These are phyloP conservation scores for Candida neerlandica DNA, from an alignment of 1,139 yeast genomes.

Conservation along the genomic window DNA sequence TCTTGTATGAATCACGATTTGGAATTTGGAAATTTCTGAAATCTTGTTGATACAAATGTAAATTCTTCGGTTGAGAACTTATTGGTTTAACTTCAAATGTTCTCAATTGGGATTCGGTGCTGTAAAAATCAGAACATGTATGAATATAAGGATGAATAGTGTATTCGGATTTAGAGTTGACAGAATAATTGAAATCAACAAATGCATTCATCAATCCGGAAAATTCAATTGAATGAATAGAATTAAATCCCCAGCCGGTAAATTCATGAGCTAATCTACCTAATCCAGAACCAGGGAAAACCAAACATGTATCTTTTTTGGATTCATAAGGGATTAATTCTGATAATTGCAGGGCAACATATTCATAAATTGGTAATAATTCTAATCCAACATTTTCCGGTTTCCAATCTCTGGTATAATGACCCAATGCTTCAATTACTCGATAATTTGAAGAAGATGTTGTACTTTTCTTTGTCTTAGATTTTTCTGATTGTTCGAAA, in stretches of 20 bases:
- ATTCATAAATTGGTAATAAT: slow-evolving; percentile 53
- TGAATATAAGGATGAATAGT: slow-evolving; percentile 68
- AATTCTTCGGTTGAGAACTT: slow-evolving; percentile 43
- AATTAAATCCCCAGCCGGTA: slow-evolving; percentile 39
- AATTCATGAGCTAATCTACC: slow-evolving; percentile 72
- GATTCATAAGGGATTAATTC: slow-evolving; percentile 27
- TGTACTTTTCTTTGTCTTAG: slow-evolving; percentile 17
- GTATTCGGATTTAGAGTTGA: slow-evolving; percentile 14
- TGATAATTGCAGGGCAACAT: slow-evolving; percentile 40
- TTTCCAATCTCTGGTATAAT: slow-evolving; percentile 76
- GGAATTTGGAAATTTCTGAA: slow-evolving; percentile 54
- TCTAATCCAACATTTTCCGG: slow-evolving; percentile 39
- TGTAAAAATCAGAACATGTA: slow-evolving; percentile 68
- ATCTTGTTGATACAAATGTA: slow-evolving; percentile 62
- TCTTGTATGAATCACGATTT: slow-evolving; percentile 32
- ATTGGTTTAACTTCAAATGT: slow-evolving; percentile 38
- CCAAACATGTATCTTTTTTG: slow-evolving; percentile 43
- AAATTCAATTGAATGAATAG: slow-evolving; percentile 71
- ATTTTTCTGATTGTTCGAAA: slow-evolving; percentile 33
- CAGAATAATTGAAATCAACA: slow-evolving; percentile 54
- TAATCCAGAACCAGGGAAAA: slow-evolving; percentile 81
- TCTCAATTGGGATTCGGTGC: slow-evolving; percentile 55
- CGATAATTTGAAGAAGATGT: slow-evolving; percentile 47
- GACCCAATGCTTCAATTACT: slow-evolving; percentile 73
- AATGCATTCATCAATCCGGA: slow-evolving; percentile 71